Conservation (phyloP, 1,284 basidiomycete species). For the Irpex lacteus region DNA sequence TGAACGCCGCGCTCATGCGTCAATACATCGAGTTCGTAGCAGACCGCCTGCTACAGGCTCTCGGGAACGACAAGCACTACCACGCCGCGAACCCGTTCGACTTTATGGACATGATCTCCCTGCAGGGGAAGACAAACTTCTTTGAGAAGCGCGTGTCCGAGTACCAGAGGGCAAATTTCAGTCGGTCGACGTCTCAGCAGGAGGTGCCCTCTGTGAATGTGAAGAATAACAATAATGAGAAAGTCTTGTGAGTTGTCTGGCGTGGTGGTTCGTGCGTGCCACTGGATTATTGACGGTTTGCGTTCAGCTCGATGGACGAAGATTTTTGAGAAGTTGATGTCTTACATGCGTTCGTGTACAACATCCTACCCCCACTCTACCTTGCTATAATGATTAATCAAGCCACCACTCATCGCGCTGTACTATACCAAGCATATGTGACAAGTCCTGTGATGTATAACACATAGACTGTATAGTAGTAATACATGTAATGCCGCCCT, state of each 20-base stretch:
- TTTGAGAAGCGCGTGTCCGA: conserved; percentile 91
- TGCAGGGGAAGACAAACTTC: conserved; percentile 84
- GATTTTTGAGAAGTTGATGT: conserved; percentile 31
- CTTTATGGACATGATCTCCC: conserved; percentile 94
- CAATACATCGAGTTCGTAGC: conserved; percentile 98
- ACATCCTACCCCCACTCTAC: too few relatives aligned
- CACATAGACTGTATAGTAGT: background rate
- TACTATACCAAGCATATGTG: background rate
- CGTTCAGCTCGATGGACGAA: conserved; percentile 35
- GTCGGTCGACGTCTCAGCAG: conserved; percentile 23
- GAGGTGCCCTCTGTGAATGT: background rate
- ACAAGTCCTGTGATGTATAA: background rate
- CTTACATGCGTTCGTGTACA: too few relatives aligned
- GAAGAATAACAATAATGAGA: conserved; percentile 10
- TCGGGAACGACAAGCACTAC: conserved; percentile 85
- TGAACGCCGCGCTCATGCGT: conserved; percentile 85
- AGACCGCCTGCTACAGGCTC: conserved; percentile 82
- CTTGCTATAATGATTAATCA: too few relatives aligned
- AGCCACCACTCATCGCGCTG: too few relatives aligned
- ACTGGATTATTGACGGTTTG: background rate
- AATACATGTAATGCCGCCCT: background rate
- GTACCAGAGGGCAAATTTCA: conserved; percentile 53
- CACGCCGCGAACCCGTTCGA: conserved; percentile 79
- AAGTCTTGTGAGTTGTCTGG: conserved; percentile 32
- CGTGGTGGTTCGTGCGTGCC: too few relatives aligned